These are phyloP conservation scores for Sarcodon sp. DNA, from an alignment of 768 basidiomycete species.

Conservation along the genomic window DNA sequence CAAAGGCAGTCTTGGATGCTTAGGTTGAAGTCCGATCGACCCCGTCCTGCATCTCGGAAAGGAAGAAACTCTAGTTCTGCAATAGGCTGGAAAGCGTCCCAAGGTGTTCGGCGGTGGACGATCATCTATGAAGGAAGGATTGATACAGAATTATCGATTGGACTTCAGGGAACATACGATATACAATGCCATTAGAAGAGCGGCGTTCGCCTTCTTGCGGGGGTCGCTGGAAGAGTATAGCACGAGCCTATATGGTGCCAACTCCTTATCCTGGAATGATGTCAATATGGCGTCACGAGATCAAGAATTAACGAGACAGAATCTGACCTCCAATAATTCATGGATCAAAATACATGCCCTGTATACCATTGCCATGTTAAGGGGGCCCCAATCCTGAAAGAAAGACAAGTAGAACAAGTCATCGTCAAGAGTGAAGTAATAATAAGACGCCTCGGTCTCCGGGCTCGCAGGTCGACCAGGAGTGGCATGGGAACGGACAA, in stretches of 20 bases:
- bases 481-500: slow-evolving; percentile 45
- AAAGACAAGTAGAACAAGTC: slow-evolving; percentile 87
- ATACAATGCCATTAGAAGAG: slow-evolving; percentile 87
- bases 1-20: slow-evolving; percentile 87
- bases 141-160: neutral
- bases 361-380: slow-evolving; percentile 89
- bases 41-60: slow-evolving; percentile 91
- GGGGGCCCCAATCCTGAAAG: slow-evolving; percentile 90
- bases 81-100: slow-evolving; percentile 92
- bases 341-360: slow-evolving; percentile 88
- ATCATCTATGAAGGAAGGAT: slow-evolving; percentile 53
- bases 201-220: slow-evolving; percentile 84
- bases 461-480: slow-evolving; percentile 52
- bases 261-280: slow-evolving; percentile 51
- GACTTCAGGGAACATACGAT: slow-evolving; percentile 42
- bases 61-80: slow-evolving; percentile 89
- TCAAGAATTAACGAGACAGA: slow-evolving; percentile 1
- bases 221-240: slow-evolving; percentile 85
- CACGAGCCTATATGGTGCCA: slow-evolving; percentile 62
- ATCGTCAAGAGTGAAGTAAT: slow-evolving; percentile 91
- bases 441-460: slow-evolving; percentile 66
- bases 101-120: slow-evolving; percentile 77
- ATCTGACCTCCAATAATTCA: slow-evolving; percentile 64
- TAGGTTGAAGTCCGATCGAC: slow-evolving; percentile 85
- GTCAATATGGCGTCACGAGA: neutral